These are phyloP conservation scores for Lepidium sativum DNA, from an alignment of 345 rosid genomes.

Conservation along the genomic window DNA sequence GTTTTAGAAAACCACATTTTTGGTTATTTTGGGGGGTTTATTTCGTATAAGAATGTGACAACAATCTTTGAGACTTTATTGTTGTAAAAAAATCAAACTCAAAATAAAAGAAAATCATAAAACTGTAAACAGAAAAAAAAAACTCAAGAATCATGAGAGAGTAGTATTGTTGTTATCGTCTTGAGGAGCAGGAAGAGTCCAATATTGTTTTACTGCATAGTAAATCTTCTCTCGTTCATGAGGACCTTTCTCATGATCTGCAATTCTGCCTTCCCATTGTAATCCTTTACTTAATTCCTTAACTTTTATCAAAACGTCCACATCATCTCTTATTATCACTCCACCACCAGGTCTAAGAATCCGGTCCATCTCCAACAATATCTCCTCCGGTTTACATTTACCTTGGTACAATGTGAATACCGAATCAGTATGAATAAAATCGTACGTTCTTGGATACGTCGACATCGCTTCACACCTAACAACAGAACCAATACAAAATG, in stretches of 20 bases:
- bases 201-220: conserved; percentile 66
- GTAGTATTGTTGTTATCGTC: conserved; percentile 17
- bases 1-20: no score
- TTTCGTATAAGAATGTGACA: conserved; percentile 8
- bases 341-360: conserved; percentile 79
- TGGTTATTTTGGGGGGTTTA: not conserved
- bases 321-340: conserved; percentile 80
- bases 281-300: conserved; percentile 51
- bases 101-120: not conserved
- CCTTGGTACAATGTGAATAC: conserved; percentile 59
- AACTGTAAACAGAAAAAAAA: not conserved
- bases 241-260: conserved; percentile 75
- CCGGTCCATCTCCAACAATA: conserved; percentile 85
- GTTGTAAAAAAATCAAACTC: not conserved
- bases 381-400: conserved; percentile 68
- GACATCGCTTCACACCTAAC: conserved; percentile 76
- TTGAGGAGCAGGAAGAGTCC: conserved; percentile 45
- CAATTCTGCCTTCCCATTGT: conserved; percentile 75
- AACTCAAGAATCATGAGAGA: conserved; percentile 10
- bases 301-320: conserved; percentile 54
- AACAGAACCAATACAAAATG: not conserved
- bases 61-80: not conserved
- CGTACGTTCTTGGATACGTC: conserved; percentile 92
- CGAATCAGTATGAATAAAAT: conserved; percentile 74
- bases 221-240: conserved; percentile 68